phyloP scores from a whole-genome alignment of 306 rosid species.

The Corylus heterophylla region DNA sequence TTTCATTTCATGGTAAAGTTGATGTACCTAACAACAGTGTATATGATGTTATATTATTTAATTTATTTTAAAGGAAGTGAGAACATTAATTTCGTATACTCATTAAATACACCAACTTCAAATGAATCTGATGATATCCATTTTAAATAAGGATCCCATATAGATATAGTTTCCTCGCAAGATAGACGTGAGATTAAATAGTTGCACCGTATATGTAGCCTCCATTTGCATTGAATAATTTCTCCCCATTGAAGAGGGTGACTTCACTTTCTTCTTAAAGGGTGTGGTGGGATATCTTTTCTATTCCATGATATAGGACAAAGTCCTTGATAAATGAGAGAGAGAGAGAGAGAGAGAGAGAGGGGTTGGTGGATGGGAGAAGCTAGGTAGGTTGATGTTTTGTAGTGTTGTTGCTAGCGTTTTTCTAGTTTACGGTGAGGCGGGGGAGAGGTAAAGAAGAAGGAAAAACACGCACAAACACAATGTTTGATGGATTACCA shows the following conservation, averaged over 20 bases:
- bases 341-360: conserved; percentile 30
- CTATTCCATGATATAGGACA: conserved; percentile 62
- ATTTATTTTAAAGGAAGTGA: too few species aligned
- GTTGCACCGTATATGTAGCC: background rate
- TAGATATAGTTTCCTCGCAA: too few species aligned
- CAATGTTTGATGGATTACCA: conserved; percentile 79
- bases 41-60: too few species aligned
- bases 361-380: conserved; percentile 17
- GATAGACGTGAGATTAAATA: too few species aligned
- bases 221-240: conserved; percentile 22
- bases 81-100: too few species aligned
- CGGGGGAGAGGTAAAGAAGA: conserved; percentile 22
- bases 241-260: conserved; percentile 52
- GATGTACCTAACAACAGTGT: too few species aligned
- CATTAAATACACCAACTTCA: too few species aligned
- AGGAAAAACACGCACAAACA: conserved; percentile 42
- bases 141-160: too few species aligned
- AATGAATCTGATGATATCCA: too few species aligned
- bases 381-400: conserved; percentile 30
- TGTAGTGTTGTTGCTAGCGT: conserved; percentile 47
- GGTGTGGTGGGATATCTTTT: conserved; percentile 69
- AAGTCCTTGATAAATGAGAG: conserved; percentile 64
- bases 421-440: conserved; percentile 55
- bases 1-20: too few species aligned
- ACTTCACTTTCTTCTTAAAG: conserved; percentile 74